Percentiles rank a stretch among this genome's conserved stretches.
These are phyloP conservation scores for Phlebiopsis gigantea DNA, from an alignment of 768 basidiomycete genomes.

Conservation along the genomic window DNA sequence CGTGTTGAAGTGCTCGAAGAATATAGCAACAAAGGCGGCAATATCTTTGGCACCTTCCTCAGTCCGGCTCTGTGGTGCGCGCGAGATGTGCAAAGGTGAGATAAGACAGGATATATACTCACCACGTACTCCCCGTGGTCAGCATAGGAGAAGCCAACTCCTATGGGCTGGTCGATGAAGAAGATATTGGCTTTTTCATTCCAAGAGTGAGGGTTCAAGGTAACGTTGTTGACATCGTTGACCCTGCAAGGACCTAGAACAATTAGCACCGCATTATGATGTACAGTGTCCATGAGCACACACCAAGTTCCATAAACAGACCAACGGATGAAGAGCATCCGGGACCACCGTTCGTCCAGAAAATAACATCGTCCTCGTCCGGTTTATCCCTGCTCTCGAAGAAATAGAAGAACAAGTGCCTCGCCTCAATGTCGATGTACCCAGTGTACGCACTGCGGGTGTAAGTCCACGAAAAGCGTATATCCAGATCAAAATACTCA, in stretches of 20 bases:
- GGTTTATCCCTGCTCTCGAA: slow-evolving; percentile 40
- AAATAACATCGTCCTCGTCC: slow-evolving; percentile 23
- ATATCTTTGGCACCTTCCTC: slow-evolving; percentile 68
- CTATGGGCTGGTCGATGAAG: slow-evolving; percentile 39
- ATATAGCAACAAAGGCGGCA: slow-evolving; percentile 64
- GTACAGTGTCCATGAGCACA: slow-evolving; percentile 31
- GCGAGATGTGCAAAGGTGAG: not conserved
- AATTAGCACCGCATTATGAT: slow-evolving; percentile 41
- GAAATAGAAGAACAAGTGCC: slow-evolving; percentile 37
- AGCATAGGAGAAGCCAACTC: slow-evolving; percentile 36
- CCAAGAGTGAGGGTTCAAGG: slow-evolving; percentile 59
- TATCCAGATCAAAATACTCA: slow-evolving; percentile 4
- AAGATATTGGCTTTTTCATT: slow-evolving; percentile 59
- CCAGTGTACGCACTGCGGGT: slow-evolving; percentile 48
- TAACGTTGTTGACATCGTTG: slow-evolving; percentile 41
- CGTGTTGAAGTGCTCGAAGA: slow-evolving; percentile 68
- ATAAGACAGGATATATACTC: slow-evolving; percentile 15
- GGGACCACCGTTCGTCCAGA: slow-evolving; percentile 32
- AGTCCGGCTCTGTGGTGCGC: slow-evolving; percentile 42
- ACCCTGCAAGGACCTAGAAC: slow-evolving; percentile 62
- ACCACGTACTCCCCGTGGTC: slow-evolving; percentile 59
- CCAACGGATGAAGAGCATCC: slow-evolving; percentile 23
- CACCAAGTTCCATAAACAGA: slow-evolving; percentile 45
- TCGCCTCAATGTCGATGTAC: slow-evolving; percentile 61
- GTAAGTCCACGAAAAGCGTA: not conserved